Evolutionary conservation across 2,329 filamentous ascomycete species (phyloP), one percentile per base, ranked within the genome.

Genomic region (Setomelanomma holmii): DNA sequence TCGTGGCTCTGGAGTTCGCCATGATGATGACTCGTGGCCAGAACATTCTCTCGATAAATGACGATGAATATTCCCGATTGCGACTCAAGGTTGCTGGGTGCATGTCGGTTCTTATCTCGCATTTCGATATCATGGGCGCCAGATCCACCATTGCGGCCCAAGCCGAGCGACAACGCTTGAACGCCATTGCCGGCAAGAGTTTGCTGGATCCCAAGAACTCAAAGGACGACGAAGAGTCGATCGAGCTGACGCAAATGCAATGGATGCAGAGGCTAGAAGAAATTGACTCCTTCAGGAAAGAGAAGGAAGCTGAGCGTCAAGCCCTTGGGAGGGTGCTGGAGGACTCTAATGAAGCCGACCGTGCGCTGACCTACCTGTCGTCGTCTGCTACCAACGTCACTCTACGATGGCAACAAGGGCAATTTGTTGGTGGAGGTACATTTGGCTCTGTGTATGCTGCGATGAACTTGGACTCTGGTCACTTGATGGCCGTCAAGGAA

Each of bases 81-180:
- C 86, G 93, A 39, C 82, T 86, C 51, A 98, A 97, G 75, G 95
- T 99, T 4, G 92, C 92, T 7, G 93, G 93, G 0, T 99, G 95
- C 75, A 99, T 99, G 95, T 93, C 91, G 17, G 83, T 99, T 20
- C 82, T 99, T 42, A 98, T 99, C 62, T 97, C 93, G 8, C 95
- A 99, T 75, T 99, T 99, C 67, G 95, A 99, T 74, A 98, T 99
- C 75, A 96, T 99, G 89, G 95, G 95, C 20, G 95, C 95, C 21
- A 87, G 93, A 67, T 96, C 93, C 5, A 97, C 89, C 36, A 83
- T 97, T 57, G 95, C 95, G 10, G 95, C 95, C 4, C 92, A 97
- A 76, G 91, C 92, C 1, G 95, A 99, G 76, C 93, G 91, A 73
- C 91, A 96, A 70, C 85, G 90, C 38, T 84, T 93, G 60, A 93